Base-by-base conservation (phyloP, 768 basidiomycete species). In the Boletus edulis region DNA sequence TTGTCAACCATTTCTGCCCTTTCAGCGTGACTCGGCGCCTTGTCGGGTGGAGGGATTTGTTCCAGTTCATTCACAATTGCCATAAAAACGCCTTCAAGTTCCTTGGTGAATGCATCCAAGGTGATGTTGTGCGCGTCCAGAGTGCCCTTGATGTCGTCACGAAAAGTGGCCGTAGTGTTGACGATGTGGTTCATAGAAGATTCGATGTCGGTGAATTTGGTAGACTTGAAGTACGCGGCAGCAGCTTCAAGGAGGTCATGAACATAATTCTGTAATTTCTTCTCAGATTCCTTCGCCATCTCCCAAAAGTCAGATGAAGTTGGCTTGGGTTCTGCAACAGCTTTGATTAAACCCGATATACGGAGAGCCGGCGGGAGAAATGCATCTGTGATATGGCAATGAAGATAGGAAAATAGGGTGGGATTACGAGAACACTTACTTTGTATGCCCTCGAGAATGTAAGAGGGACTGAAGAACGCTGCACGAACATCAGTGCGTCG, bases 261-360 rank as follows among this genome's bases (percentile, higher is more conserved):
- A 34, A 57, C 24, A 40, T 63, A 47, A 3, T 45, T 40, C 11
- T 50, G 62, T 2, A 64, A 20, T 32, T 52, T 0, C 27, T 27
- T 8, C 27, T 27, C 27, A 27, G 27, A 27, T 27, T 27, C 27
- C 27, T 27, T 27, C 27, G 43, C 62, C 22, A 7, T 34, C 12
- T 64, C 53, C 62, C 53, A 64, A 38, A 57, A 55, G 31, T 64
- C 51, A 7, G 42, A 20, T 1, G 49, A 14, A 2, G 62, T 38
- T 9, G 31, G 22, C 18, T 34, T 2, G 14, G 54, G 15, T 2
- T 8, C 42, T 15, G 35, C 20, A 8, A 18, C 14, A 8, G 29
- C 22, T 17, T 46, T 29, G 27, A 41, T 4, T 14, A 15, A 17
- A 15, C 17, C 20, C 10, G n/a, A 12, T 18, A 40, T 0, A 12